These are phyloP conservation scores for Plasmodium coatneyi DNA, from an alignment of 169 alveolate species.

Conservation along the genomic window DNA sequence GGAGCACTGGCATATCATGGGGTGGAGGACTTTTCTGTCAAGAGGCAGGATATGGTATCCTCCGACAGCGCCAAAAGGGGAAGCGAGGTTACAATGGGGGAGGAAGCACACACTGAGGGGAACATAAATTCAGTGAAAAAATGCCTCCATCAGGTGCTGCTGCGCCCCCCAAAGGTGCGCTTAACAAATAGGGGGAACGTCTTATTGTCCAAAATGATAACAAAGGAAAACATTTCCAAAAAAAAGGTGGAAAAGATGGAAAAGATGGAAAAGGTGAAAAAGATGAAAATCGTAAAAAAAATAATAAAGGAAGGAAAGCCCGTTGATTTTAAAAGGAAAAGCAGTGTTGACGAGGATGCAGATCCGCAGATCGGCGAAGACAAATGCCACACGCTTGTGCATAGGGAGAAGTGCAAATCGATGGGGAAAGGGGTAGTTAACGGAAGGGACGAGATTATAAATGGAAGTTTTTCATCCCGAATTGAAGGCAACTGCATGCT, in stretches of 20 bases:
- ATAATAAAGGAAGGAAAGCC: neutral
- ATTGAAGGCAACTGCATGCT: neutral
- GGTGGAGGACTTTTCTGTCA: neutral
- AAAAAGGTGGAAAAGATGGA: neutral
- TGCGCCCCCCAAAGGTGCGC: neutral
- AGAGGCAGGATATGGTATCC: neutral
- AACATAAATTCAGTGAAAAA: neutral
- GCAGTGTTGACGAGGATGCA: neutral
- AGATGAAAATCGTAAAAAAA: neutral
- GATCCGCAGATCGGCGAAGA: neutral
- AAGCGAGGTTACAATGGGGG: neutral
- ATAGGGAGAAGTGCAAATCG: neutral
- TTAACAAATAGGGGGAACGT: neutral
- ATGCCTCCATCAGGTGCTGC: neutral
- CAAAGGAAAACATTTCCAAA: neutral
- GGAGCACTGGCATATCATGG: neutral
- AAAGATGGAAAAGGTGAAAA: neutral
- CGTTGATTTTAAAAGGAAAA: neutral
- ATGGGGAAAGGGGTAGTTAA: neutral
- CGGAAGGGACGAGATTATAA: neutral
- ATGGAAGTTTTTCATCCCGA: neutral
- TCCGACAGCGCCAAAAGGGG: neutral
- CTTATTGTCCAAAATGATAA: neutral
- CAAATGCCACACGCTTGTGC: neutral
- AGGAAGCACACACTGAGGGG: neutral